These are phyloP conservation scores for Trifolium subterraneum DNA, from an alignment of 306 rosid genomes.

Conservation along the genomic window DNA sequence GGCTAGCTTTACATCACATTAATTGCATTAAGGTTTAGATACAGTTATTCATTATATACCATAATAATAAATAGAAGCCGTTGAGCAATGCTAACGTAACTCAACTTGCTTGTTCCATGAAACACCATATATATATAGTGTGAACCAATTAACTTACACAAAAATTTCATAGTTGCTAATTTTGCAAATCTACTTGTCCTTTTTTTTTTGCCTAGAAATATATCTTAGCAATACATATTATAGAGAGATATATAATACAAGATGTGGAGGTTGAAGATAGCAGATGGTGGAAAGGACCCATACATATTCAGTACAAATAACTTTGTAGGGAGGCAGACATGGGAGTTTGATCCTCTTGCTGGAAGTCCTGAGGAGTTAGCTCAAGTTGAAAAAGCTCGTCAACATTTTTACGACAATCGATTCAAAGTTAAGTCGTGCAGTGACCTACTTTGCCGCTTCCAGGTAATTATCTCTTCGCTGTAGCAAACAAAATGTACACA, in stretches of 20 bases:
- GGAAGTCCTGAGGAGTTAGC: neutral
- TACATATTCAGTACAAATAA: neutral
- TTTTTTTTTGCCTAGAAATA: neutral
- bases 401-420: neutral
- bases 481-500: neutral
- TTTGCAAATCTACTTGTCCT: neutral
- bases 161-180: neutral
- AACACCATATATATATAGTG: neutral
- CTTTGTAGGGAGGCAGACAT: neutral
- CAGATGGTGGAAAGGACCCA: slow-evolving; percentile 3
- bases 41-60: too few relatives aligned
- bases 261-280: slow-evolving; percentile 16
- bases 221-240: neutral
- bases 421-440: neutral
- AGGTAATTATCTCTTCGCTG: neutral
- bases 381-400: slow-evolving; percentile 1
- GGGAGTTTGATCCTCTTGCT: slow-evolving; percentile 1
- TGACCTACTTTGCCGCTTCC: neutral
- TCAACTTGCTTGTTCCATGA: too few relatives aligned
- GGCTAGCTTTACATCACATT: too few relatives aligned
- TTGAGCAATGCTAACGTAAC: too few relatives aligned
- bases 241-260: neutral
- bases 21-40: too few relatives aligned
- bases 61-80: too few relatives aligned
- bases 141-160: neutral